These are phyloP conservation scores for Pseudonectria foliicola DNA, from an alignment of 2,329 filamentous ascomycete species.

Conservation along the genomic window DNA sequence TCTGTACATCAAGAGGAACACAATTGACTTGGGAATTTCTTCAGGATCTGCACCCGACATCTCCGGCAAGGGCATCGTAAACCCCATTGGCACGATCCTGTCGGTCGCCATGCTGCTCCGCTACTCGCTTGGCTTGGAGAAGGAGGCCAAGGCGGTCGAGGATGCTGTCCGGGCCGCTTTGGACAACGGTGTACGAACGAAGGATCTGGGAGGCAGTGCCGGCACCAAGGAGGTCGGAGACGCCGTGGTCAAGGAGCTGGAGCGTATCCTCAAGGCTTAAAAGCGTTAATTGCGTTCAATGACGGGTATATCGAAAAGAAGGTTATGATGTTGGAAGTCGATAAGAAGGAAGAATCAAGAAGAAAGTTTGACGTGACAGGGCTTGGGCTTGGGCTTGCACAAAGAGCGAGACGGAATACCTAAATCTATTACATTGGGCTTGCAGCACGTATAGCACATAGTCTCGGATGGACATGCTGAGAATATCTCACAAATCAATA, in stretches of 20 bases:
- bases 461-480: no score
- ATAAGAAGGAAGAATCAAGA: no score
- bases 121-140: conserved; percentile 77
- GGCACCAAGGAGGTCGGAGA: conserved; percentile 70
- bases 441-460: no score
- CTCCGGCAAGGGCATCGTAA: conserved; percentile 83
- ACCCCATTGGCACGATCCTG: conserved; percentile 81
- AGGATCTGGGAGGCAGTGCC: conserved; percentile 73
- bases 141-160: conserved; percentile 73
- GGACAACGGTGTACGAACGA: conserved; percentile 70
- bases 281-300: neutral
- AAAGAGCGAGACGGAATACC: no score
- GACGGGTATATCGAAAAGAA: no score
- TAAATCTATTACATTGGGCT: no score
- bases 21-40: no score
- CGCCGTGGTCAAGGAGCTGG: conserved; percentile 65
- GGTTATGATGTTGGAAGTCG: no score
- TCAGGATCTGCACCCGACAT: conserved; percentile 50
- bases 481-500: no score
- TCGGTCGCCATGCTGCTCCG: conserved; percentile 94
- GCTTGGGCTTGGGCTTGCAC: no score
- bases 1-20: no score
- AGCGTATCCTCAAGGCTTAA: conserved; percentile 52
- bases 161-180: conserved; percentile 73
- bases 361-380: no score